These are phyloP conservation scores for Penicillium antarcticum DNA, from an alignment of 495 filamentous ascomycete genomes.

Conservation along the genomic window DNA sequence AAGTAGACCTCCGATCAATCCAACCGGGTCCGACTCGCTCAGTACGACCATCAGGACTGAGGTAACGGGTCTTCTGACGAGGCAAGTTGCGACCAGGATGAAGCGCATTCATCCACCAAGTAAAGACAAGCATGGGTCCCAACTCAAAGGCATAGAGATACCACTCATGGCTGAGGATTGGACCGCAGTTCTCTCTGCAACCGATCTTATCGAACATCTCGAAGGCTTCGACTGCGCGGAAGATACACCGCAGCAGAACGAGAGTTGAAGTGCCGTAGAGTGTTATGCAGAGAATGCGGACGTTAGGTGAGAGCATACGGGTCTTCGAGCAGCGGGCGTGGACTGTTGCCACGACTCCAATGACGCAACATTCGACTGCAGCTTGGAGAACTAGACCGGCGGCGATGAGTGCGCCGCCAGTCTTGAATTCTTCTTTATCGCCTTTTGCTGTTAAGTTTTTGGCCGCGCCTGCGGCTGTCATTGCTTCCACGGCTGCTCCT, in stretches of 20 bases:
- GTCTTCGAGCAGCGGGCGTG: constrained; percentile 25
- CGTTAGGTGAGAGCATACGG: constrained; percentile 26
- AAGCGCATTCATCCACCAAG: constrained; percentile 35
- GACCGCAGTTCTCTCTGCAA: constrained; percentile 21
- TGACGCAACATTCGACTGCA: constrained; percentile 30
- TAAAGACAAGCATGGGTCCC: constrained; percentile 37
- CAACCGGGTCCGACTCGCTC: constrained; percentile 41
- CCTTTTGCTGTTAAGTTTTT: constrained; percentile 25
- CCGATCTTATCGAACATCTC: constrained; percentile 17
- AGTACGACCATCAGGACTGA: constrained; percentile 28
- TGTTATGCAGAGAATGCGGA: constrained; percentile 30
- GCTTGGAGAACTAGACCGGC: constrained; percentile 34
- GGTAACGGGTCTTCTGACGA: constrained; percentile 26
- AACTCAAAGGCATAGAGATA: constrained; percentile 39
- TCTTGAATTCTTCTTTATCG: constrained; percentile 17
- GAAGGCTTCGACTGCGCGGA: constrained; percentile 36
- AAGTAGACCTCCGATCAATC: constrained; percentile 25
- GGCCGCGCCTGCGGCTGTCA: constrained; percentile 38
- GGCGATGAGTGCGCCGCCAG: constrained; percentile 30
- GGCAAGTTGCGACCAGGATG: constrained; percentile 34
- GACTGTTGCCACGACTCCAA: constrained; percentile 31
- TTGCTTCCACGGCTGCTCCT: constrained; percentile 32
- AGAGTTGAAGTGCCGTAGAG: constrained; percentile 39
- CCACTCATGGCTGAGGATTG: constrained; percentile 35
- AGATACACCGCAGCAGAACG: constrained; percentile 36